Evolutionary conservation across 2,329 filamentous ascomycete genomes (phyloP).

Genomic region (Didymella keratinophila): DNA sequence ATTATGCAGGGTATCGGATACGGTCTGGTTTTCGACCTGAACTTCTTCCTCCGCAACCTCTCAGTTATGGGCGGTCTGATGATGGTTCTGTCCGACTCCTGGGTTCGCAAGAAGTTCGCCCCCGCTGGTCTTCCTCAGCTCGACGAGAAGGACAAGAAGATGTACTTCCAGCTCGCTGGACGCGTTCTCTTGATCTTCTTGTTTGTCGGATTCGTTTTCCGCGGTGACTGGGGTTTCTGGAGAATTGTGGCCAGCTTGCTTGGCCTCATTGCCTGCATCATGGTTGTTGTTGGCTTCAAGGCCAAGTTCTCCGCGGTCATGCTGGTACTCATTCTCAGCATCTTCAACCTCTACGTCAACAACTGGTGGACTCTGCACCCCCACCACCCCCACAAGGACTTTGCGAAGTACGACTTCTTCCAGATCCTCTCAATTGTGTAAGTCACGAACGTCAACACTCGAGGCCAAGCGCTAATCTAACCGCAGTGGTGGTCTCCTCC

Average conservation of each 20-base stretch:
- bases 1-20: conserved; percentile 94
- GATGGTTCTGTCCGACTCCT: conserved; percentile 98
- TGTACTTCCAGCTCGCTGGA: conserved; percentile 99
- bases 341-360: conserved; percentile 98
- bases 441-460: conserved; percentile 41
- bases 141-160: conserved; percentile 99
- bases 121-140: conserved; percentile 92
- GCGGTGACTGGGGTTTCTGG: conserved; percentile 90
- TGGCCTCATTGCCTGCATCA: conserved; percentile 90
- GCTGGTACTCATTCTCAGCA: conserved; percentile 90
- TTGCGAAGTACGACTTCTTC: conserved; percentile 99
- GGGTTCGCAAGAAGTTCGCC: conserved; percentile 96
- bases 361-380: conserved; percentile 99
- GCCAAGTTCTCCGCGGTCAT: conserved; percentile 98
- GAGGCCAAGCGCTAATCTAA: conserved; percentile 27
- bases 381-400: conserved; percentile 99
- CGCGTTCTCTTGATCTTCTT: conserved; percentile 96
- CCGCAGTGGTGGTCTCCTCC: conserved; percentile 80
- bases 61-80: conserved; percentile 96
- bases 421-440: conserved; percentile 98
- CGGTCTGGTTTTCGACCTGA: conserved; percentile 97
- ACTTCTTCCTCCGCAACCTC: conserved; percentile 99
- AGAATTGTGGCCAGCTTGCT: conserved; percentile 83
- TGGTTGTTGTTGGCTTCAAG: conserved; percentile 99
- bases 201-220: conserved; percentile 95